Percentiles rank a stretch among this genome's conserved stretches.
Evolutionary conservation across 129 eudicot genomes (phyloP).

Genomic region (Kitagawia praeruptora): DNA sequence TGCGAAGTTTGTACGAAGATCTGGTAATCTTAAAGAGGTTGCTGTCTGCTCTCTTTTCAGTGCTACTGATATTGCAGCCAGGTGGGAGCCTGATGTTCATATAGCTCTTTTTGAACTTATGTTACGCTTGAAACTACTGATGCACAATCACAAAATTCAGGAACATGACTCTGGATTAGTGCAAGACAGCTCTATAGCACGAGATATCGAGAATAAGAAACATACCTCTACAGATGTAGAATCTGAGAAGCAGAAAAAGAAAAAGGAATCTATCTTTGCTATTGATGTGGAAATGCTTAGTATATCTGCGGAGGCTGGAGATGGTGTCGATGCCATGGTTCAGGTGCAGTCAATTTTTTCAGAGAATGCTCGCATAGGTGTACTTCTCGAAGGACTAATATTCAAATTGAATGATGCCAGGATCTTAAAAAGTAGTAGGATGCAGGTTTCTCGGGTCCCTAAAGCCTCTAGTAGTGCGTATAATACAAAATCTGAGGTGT

Average conservation of each 20-base stretch:
- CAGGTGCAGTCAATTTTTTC: slow-evolving; percentile 93
- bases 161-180: slow-evolving; percentile 23
- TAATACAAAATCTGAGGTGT: slow-evolving; percentile 36
- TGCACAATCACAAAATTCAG: slow-evolving; percentile 53
- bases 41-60: slow-evolving; percentile 92
- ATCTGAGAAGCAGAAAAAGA: slow-evolving; percentile 50
- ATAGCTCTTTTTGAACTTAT: slow-evolving; percentile 70
- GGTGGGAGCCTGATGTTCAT: slow-evolving; percentile 99
- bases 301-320: slow-evolving; percentile 86
- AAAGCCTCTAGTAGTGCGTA: slow-evolving; percentile 27
- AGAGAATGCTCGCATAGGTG: slow-evolving; percentile 96
- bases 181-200: slow-evolving; percentile 21
- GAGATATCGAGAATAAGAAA: slow-evolving; percentile 27
- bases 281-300: slow-evolving; percentile 81
- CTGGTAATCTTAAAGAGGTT: slow-evolving; percentile 83
- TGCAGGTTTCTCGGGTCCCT: slow-evolving; percentile 93
- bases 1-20: slow-evolving; percentile 71
- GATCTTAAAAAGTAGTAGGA: slow-evolving; percentile 76
- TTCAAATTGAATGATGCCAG: slow-evolving; percentile 65
- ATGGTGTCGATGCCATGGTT: slow-evolving; percentile 80
- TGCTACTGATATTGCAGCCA: slow-evolving; percentile 81
- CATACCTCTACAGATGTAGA: slow-evolving; percentile 32
- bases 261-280: slow-evolving; percentile 78
- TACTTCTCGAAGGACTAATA: slow-evolving; percentile 82
- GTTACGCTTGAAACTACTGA: slow-evolving; percentile 55